Percentiles rank a stretch among this genome's conserved stretches.
phyloP scores from a whole-genome alignment of 1,139 yeast genomes.

The Debaryomyces coudertii region DNA sequence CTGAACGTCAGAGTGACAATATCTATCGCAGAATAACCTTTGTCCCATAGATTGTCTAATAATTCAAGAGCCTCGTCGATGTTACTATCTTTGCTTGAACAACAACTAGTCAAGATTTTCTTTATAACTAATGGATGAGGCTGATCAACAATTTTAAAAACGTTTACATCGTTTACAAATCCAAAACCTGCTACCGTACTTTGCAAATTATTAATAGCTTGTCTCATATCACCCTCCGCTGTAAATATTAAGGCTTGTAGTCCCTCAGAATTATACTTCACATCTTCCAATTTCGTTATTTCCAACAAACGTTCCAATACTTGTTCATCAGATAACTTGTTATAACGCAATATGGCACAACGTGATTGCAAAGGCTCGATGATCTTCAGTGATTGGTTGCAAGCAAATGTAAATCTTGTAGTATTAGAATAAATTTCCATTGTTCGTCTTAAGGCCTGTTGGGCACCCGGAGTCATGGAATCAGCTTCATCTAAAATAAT shows the following conservation, averaged over 20 bases:
- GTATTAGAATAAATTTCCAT: constrained; percentile 96
- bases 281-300: constrained; percentile 68
- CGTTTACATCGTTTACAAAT: constrained; percentile 85
- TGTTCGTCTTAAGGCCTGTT: constrained; percentile 93
- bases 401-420: constrained; percentile 96
- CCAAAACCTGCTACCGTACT: constrained; percentile 95
- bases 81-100: constrained; percentile 39
- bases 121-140: constrained; percentile 92
- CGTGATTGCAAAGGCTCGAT: constrained; percentile 96
- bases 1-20: constrained; percentile 88
- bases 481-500: constrained; percentile 94
- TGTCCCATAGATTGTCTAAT: constrained; percentile 74
- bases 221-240: constrained; percentile 99
- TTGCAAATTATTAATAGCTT: constrained; percentile 91
- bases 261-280: constrained; percentile 86
- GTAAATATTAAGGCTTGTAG: constrained; percentile 92
- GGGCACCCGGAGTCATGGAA: constrained; percentile 98
- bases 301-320: constrained; percentile 77
- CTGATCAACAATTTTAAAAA: constrained; percentile 92
- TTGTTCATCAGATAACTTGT: constrained; percentile 81
- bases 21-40: constrained; percentile 94
- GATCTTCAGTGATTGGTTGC: constrained; percentile 91
- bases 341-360: constrained; percentile 90
- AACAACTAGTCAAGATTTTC: constrained; percentile 62
- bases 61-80: constrained; percentile 72